Conservation (phyloP, 2,329 filamentous ascomycete species). For the Chrysoporthe austroafricana region DNA sequence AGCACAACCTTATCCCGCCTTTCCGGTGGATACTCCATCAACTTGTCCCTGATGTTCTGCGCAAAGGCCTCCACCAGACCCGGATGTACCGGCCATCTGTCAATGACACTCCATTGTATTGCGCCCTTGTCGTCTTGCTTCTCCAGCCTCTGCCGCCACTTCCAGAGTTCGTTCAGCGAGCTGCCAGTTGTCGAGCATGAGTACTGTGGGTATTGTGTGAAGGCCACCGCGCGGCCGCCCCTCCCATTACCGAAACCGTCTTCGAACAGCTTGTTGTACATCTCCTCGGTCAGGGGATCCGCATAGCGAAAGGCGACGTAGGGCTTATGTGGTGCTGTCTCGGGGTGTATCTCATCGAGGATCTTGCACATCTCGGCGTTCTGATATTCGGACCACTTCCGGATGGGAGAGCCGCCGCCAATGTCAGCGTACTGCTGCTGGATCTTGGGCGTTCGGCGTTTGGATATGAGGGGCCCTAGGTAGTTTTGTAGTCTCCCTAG, state of each 20-base stretch:
- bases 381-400: slow-evolving; percentile 97
- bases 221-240: slow-evolving; percentile 92
- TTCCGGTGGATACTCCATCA: slow-evolving; percentile 83
- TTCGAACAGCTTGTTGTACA: slow-evolving; percentile 79
- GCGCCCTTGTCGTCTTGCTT: slow-evolving; percentile 66
- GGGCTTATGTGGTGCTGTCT: slow-evolving; percentile 94
- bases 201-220: slow-evolving; percentile 98
- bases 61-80: slow-evolving; percentile 92
- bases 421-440: slow-evolving; percentile 94
- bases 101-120: slow-evolving; percentile 96
- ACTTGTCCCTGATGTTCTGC: slow-evolving; percentile 83
- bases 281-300: slow-evolving; percentile 89
- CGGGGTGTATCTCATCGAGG: slow-evolving; percentile 85
- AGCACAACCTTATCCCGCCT: slow-evolving; percentile 79
- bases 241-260: slow-evolving; percentile 91
- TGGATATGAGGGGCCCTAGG: slow-evolving; percentile 84
- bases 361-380: slow-evolving; percentile 96
- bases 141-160: slow-evolving; percentile 88
- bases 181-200: slow-evolving; percentile 97
- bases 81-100: slow-evolving; percentile 91
- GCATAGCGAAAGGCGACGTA: slow-evolving; percentile 98
- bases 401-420: slow-evolving; percentile 95
- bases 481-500: slow-evolving; percentile 89
- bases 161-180: slow-evolving; percentile 96
- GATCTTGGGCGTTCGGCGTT: slow-evolving; percentile 91